Evolutionary conservation across 2,329 filamentous ascomycete genomes (phyloP).

Genomic region (Fusarium heterosporum): DNA sequence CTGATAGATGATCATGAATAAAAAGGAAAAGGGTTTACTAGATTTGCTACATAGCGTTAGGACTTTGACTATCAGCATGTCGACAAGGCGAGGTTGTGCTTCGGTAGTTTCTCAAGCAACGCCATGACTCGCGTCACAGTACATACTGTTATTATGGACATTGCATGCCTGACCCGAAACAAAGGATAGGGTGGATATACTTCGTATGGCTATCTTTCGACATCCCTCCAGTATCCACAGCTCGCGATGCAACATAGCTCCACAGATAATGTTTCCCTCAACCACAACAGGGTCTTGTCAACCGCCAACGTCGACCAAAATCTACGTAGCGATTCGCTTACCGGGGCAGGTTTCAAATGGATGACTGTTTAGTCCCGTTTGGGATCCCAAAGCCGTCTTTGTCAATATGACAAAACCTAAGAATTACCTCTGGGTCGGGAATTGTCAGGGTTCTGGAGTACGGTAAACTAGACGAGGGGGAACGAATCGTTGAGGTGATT

Average conservation of each 20-base stretch:
- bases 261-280: not conserved
- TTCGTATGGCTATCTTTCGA: not conserved
- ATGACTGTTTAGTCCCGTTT: not conserved
- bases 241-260: not conserved
- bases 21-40: no score
- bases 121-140: not conserved
- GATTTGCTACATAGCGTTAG: no score
- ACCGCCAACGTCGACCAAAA: not conserved
- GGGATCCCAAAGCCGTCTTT: not conserved
- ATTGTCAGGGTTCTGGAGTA: not conserved
- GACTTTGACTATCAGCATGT: no score
- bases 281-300: not conserved
- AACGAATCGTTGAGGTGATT: no score
- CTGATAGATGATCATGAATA: no score
- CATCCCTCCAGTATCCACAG: not conserved
- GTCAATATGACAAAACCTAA: not conserved
- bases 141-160: not conserved
- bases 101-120: not conserved
- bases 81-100: not conserved
- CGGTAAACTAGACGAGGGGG: no score
- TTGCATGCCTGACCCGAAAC: not conserved
- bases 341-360: constrained; percentile 17
- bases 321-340: not conserved
- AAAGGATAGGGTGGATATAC: not conserved
- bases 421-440: not conserved